phyloP scores from a whole-genome alignment of 768 basidiomycete species.

The Lactifluus volemus region DNA sequence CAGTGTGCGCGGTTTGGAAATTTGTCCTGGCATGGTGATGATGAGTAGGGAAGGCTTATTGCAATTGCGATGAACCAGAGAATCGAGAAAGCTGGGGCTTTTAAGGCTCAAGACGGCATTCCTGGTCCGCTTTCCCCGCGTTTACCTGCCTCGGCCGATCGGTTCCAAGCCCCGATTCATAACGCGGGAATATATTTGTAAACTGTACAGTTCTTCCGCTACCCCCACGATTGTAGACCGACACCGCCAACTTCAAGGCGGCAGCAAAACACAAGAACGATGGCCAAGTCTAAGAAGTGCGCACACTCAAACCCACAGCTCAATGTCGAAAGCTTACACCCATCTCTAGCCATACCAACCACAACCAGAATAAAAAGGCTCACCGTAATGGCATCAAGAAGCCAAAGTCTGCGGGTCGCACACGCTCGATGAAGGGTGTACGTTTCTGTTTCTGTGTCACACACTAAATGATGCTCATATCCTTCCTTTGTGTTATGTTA shows the following conservation, averaged over 20 bases:
- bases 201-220: conserved; percentile 28
- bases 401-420: conserved; percentile 53
- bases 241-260: not conserved
- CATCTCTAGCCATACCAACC: conserved; percentile 68
- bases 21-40: conserved; percentile 44
- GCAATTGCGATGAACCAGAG: not conserved
- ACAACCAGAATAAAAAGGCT: conserved; percentile 96
- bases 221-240: conserved; percentile 4
- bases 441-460: conserved; percentile 52
- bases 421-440: conserved; percentile 87
- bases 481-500: conserved; percentile 31
- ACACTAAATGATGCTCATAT: conserved; percentile 24
- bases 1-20: conserved; percentile 67
- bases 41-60: not conserved
- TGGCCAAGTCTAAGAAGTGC: conserved; percentile 99
- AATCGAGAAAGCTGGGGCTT: not conserved
- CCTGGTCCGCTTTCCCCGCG: too few relatives aligned
- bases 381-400: conserved; percentile 96
- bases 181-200: conserved; percentile 18
- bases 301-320: conserved; percentile 20
- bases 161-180: not conserved
- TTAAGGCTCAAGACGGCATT: too few relatives aligned
- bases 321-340: conserved; percentile 4
- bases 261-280: conserved; percentile 31
- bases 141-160: not conserved